phyloP scores from a whole-genome alignment of 2,329 filamentous ascomycete species.

The Neofusicoccum kwambonambiense region DNA sequence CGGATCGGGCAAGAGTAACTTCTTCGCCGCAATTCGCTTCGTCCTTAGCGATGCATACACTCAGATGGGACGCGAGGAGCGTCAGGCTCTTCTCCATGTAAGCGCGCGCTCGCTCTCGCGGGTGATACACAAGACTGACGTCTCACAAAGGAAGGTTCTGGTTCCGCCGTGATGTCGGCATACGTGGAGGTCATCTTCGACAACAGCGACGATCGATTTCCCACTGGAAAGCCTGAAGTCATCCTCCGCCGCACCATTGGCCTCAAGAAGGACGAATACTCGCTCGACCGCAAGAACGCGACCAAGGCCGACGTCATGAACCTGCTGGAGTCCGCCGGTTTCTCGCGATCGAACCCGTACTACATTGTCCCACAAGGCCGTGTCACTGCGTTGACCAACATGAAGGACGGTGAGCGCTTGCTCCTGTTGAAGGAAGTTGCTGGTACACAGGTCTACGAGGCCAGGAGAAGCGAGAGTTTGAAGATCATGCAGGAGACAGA shows the following conservation, averaged over 20 bases:
- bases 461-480: slow-evolving; percentile 81
- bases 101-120: slow-evolving; percentile 20
- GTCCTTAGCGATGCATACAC: slow-evolving; percentile 97
- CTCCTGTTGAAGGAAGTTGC: slow-evolving; percentile 96
- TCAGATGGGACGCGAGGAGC: slow-evolving; percentile 92
- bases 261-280: slow-evolving; percentile 97
- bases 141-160: slow-evolving; percentile 72
- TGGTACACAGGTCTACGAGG: slow-evolving; percentile 95
- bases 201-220: slow-evolving; percentile 93
- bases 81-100: slow-evolving; percentile 86
- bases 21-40: slow-evolving; percentile 98
- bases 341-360: slow-evolving; percentile 96
- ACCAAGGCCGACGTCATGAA: slow-evolving; percentile 95
- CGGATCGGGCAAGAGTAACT: slow-evolving; percentile 98
- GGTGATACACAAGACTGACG: neutral
- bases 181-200: slow-evolving; percentile 99
- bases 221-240: slow-evolving; percentile 86
- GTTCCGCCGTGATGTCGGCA: slow-evolving; percentile 97
- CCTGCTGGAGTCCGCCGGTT: slow-evolving; percentile 90
- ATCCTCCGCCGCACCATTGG: slow-evolving; percentile 92
- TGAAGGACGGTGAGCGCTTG: slow-evolving; percentile 92
- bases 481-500: slow-evolving; percentile 98
- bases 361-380: slow-evolving; percentile 98
- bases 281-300: slow-evolving; percentile 92
- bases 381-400: slow-evolving; percentile 93